phyloP scores from a whole-genome alignment of 1,284 basidiomycete species.

The Phellinidium pouzarii region DNA sequence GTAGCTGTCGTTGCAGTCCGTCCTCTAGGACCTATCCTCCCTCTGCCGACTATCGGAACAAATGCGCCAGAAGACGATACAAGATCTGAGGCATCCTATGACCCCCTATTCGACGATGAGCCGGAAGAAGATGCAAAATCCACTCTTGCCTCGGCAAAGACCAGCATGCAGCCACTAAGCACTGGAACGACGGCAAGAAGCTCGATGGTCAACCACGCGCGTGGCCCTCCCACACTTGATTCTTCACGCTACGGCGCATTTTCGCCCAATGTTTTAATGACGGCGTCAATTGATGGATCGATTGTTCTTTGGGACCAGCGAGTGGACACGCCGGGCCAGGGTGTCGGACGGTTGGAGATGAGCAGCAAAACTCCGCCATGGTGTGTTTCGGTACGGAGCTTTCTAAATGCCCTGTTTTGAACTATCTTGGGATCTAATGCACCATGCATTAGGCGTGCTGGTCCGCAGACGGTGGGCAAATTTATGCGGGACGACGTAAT shows the following conservation, averaged over 20 bases:
- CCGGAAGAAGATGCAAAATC: conserved; percentile 41
- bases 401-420: background rate
- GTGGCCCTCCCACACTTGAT: conserved; percentile 67
- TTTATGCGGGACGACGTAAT: conserved; percentile 90
- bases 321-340: conserved; percentile 51
- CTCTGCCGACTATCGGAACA: conserved; percentile 22
- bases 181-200: conserved; percentile 7
- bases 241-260: conserved; percentile 53
- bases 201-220: conserved; percentile 42
- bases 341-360: conserved; percentile 81
- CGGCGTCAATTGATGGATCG: conserved; percentile 88
- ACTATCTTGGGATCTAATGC: background rate
- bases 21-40: conserved; percentile 46
- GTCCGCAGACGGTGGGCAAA: conserved; percentile 82
- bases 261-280: conserved; percentile 83
- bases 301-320: conserved; percentile 89
- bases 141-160: conserved; percentile 3
- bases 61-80: conserved; percentile 42
- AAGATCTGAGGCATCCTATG: conserved; percentile 72
- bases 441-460: conserved; percentile 72
- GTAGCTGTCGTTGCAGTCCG: conserved; percentile 78
- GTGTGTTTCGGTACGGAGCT: conserved; percentile 72
- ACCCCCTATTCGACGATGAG: conserved; percentile 77
- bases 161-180: background rate
- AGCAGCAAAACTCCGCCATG: conserved; percentile 91